phyloP scores from a whole-genome alignment of 108 stramenopile species.

The Skeletonema potamos region DNA sequence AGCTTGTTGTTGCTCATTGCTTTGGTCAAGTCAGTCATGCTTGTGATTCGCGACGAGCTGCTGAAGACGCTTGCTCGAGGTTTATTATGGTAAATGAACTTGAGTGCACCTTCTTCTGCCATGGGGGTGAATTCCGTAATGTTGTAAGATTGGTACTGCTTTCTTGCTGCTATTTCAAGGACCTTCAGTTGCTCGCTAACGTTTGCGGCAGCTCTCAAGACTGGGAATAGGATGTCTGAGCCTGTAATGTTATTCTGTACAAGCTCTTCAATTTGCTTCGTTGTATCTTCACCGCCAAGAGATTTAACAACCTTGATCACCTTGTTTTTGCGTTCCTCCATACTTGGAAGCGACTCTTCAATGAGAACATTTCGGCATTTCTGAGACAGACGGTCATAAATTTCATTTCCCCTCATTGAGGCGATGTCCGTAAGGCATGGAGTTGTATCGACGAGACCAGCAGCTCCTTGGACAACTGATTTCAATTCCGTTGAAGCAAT shows the following conservation, averaged over 20 bases:
- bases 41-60: conserved; percentile 67
- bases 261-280: conserved; percentile 59
- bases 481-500: conserved; percentile 39
- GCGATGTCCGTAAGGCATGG: conserved; percentile 93
- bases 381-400: conserved; percentile 79
- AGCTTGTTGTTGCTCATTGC: conserved; percentile 65
- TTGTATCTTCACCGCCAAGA: conserved; percentile 35
- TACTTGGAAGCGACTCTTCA: conserved; percentile 90
- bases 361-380: conserved; percentile 88
- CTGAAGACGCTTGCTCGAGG: conserved; percentile 71
- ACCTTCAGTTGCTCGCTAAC: conserved; percentile 60
- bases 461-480: conserved; percentile 77
- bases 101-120: conserved; percentile 53
- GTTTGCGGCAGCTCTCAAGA: conserved; percentile 55
- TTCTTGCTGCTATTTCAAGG: conserved; percentile 84
- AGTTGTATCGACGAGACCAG: conserved; percentile 69
- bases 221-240: conserved; percentile 83
- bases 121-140: conserved; percentile 62
- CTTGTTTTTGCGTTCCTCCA: conserved; percentile 70
- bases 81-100: conserved; percentile 76
- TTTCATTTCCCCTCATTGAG: conserved; percentile 78
- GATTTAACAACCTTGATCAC: conserved; percentile 56
- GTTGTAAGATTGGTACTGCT: conserved; percentile 82
- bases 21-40: conserved; percentile 84
- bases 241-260: conserved; percentile 81